A percentile compares a stretch with the other conserved stretches of the same genome.
Evolutionary conservation across 1,139 yeast species (phyloP).

Genomic region (Yamadazyma diddensiae): DNA sequence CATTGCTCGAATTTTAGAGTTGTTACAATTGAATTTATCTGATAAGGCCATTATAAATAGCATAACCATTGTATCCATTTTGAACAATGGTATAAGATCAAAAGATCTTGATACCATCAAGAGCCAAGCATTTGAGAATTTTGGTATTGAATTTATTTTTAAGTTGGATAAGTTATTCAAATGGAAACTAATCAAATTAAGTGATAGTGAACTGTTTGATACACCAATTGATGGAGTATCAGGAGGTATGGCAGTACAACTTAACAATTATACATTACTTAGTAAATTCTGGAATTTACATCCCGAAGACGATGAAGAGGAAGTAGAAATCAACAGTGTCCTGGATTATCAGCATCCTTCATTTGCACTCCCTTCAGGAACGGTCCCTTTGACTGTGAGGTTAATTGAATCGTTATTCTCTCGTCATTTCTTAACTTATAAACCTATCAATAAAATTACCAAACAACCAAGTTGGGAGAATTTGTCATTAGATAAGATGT

Average conservation of each 20-base stretch:
- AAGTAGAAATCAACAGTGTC: conserved; percentile 14
- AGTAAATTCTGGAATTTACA: conserved; percentile 48
- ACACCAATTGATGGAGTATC: conserved; percentile 26
- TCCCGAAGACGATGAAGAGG: conserved; percentile 26
- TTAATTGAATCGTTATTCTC: conserved; percentile 50
- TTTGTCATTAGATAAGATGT: conserved; percentile 35
- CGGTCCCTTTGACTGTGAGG: conserved; percentile 48
- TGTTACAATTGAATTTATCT: conserved; percentile 41
- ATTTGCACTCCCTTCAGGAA: conserved; percentile 50
- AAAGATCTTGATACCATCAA: conserved; percentile 52
- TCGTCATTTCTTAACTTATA: conserved; percentile 43
- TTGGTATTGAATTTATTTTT: conserved; percentile 51
- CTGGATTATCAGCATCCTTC: conserved; percentile 43
- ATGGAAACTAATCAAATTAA: conserved; percentile 23
- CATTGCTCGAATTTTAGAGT: conserved; percentile 43
- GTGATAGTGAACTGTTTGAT: conserved; percentile 19
- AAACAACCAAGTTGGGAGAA: conserved; percentile 47
- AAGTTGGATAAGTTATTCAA: conserved; percentile 26
- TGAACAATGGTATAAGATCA: conserved; percentile 63
- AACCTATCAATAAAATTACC: conserved; percentile 38
- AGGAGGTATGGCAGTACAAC: conserved; percentile 31
- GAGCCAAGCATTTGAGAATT: conserved; percentile 51
- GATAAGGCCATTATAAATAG: conserved; percentile 45
- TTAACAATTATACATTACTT: conserved; percentile 36
- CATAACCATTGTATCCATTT: conserved; percentile 52